Evolutionary conservation across 495 filamentous ascomycete genomes (phyloP).

Genomic region (Aspergillus carlsbadensis): DNA sequence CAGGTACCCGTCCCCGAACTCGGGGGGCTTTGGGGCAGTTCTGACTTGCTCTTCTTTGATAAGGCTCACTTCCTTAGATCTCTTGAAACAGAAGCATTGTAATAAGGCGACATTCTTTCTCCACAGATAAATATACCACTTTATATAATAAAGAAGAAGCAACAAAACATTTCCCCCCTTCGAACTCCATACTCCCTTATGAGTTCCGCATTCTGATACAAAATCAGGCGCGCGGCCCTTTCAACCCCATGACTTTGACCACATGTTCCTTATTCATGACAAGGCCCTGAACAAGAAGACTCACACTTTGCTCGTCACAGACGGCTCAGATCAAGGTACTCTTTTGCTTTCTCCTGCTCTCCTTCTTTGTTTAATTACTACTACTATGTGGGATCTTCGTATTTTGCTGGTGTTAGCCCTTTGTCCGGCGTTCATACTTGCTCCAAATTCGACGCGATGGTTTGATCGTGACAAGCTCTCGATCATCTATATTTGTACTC

Average conservation of each 20-base stretch:
- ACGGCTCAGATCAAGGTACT: constrained; percentile 1
- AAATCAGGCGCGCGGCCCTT: constrained; percentile 22
- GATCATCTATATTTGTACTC: constrained; percentile 8
- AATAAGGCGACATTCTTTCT: constrained; percentile 8
- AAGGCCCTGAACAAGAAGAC: constrained; percentile 2
- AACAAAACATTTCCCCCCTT: not conserved
- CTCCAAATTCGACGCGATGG: not conserved
- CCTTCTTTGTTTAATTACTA: constrained; percentile 8
- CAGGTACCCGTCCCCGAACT: constrained; percentile 9
- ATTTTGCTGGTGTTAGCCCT: constrained; percentile 9
- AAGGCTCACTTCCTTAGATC: constrained; percentile 8
- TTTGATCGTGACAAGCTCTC: not conserved
- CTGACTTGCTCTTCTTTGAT: not conserved
- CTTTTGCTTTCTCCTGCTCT: not conserved
- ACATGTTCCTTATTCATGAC: constrained; percentile 26
- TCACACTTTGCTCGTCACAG: constrained; percentile 5
- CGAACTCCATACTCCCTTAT: not conserved
- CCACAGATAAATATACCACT: not conserved
- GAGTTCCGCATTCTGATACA: constrained; percentile 3
- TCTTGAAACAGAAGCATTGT: not conserved
- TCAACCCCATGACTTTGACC: constrained; percentile 30
- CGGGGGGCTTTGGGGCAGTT: not conserved
- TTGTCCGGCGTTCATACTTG: constrained; percentile 9
- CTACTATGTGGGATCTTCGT: constrained; percentile 10
- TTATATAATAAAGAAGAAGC: not conserved